phyloP scores from a whole-genome alignment of 2,329 filamentous ascomycete genomes.

The Sphaerulina vaccinii region DNA sequence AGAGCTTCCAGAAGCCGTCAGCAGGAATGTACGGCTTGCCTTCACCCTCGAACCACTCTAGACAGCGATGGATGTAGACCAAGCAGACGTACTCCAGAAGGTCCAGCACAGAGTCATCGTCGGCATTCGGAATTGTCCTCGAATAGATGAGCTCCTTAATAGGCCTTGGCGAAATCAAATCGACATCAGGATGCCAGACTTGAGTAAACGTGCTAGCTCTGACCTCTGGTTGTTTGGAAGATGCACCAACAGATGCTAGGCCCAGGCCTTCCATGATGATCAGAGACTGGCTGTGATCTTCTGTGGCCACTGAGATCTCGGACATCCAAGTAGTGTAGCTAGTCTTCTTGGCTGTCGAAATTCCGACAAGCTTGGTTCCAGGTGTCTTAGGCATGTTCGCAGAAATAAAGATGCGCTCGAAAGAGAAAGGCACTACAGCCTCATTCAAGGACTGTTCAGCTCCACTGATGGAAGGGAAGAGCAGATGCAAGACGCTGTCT shows the following conservation, averaged over 20 bases:
- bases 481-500: constrained; percentile 54
- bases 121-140: constrained; percentile 14
- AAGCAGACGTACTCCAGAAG: constrained; percentile 14
- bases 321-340: constrained; percentile 11
- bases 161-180: constrained; percentile 9
- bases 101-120: constrained; percentile 16
- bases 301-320: neutral
- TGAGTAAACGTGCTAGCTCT: constrained; percentile 14
- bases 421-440: constrained; percentile 17
- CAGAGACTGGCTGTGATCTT: neutral
- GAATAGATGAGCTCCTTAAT: constrained; percentile 13
- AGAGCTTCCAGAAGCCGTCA: constrained; percentile 10
- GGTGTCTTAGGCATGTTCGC: constrained; percentile 4
- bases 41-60: constrained; percentile 9
- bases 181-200: constrained; percentile 12
- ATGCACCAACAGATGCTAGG: constrained; percentile 11
- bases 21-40: constrained; percentile 5
- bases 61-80: constrained; percentile 13
- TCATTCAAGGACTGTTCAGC: constrained; percentile 13
- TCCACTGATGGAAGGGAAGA: constrained; percentile 10
- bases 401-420: constrained; percentile 16
- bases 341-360: constrained; percentile 4
- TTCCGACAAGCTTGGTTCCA: constrained; percentile 3
- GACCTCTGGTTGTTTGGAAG: constrained; percentile 8
- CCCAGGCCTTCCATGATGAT: constrained; percentile 13